Percentiles rank a stretch among this genome's conserved stretches.
Evolutionary conservation across 1,139 yeast species (phyloP).

Genomic region (Sugiyamaella sp.): DNA sequence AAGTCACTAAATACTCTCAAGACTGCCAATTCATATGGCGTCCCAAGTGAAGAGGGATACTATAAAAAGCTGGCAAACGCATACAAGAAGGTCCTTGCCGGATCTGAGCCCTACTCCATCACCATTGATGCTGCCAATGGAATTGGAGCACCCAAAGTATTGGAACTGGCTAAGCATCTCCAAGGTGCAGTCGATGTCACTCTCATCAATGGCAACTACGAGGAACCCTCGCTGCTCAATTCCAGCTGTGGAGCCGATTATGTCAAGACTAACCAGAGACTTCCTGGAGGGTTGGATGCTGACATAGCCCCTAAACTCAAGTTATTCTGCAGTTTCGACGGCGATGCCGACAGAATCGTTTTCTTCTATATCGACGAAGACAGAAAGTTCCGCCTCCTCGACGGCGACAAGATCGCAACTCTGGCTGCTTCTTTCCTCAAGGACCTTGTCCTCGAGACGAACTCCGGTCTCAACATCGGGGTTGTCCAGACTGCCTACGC

Average conservation of each 20-base stretch:
- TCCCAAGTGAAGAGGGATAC: slow-evolving; percentile 69
- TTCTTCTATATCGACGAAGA: slow-evolving; percentile 65
- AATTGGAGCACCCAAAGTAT: slow-evolving; percentile 82
- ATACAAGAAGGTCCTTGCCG: slow-evolving; percentile 45
- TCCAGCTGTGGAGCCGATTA: slow-evolving; percentile 92
- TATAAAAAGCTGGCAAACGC: slow-evolving; percentile 61
- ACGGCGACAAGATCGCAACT: slow-evolving; percentile 94
- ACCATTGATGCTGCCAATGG: slow-evolving; percentile 93
- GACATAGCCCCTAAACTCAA: slow-evolving; percentile 36
- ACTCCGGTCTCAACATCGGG: slow-evolving; percentile 56
- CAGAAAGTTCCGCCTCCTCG: slow-evolving; percentile 66
- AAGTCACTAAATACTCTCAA: slow-evolving; percentile 63
- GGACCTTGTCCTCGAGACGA: slow-evolving; percentile 50
- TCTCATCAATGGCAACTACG: slow-evolving; percentile 63
- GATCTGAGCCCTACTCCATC: slow-evolving; percentile 45
- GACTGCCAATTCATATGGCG: slow-evolving; percentile 55
- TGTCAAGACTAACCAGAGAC: slow-evolving; percentile 83
- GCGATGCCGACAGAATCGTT: slow-evolving; percentile 95
- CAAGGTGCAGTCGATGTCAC: slow-evolving; percentile 46
- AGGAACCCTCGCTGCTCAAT: slow-evolving; percentile 63
- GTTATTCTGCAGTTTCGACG: slow-evolving; percentile 87
- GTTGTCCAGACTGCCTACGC: slow-evolving; percentile 98
- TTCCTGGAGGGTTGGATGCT: slow-evolving; percentile 65
- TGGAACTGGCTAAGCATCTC: slow-evolving; percentile 50
- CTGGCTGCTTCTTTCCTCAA: slow-evolving; percentile 72